These are phyloP conservation scores for Teratosphaeria viscida DNA, from an alignment of 2,329 filamentous ascomycete genomes.

Conservation along the genomic window DNA sequence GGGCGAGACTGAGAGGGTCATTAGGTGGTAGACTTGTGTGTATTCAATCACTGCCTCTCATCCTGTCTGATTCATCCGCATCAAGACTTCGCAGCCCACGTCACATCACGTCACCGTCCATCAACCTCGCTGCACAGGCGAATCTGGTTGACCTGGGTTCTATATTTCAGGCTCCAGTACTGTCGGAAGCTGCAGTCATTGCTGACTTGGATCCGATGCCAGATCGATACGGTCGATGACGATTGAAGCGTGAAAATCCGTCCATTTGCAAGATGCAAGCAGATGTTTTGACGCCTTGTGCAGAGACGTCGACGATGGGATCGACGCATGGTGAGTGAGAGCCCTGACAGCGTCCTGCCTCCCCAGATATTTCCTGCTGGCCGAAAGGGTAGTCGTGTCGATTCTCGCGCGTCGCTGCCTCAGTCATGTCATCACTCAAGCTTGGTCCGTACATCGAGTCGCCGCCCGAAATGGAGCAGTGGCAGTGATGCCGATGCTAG, in stretches of 20 bases:
- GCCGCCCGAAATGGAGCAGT: background rate
- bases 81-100: background rate
- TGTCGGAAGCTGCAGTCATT: too few species aligned
- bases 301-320: background rate
- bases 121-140: background rate
- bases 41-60: background rate
- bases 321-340: background rate
- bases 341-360: too few species aligned
- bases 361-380: too few species aligned
- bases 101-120: background rate
- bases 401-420: background rate
- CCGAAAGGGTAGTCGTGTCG: background rate
- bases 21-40: conserved; percentile 50
- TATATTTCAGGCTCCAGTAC: background rate
- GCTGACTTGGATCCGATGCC: too few species aligned
- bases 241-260: background rate
- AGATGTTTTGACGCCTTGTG: background rate
- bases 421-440: background rate
- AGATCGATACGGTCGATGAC: background rate
- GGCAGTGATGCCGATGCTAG: background rate
- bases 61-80: background rate
- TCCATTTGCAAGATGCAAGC: too few species aligned
- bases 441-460: too few species aligned
- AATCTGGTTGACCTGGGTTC: background rate
- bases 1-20: conserved; percentile 39